These are phyloP conservation scores for Pleurotus djamor DNA, from an alignment of 768 basidiomycete genomes.

Conservation along the genomic window DNA sequence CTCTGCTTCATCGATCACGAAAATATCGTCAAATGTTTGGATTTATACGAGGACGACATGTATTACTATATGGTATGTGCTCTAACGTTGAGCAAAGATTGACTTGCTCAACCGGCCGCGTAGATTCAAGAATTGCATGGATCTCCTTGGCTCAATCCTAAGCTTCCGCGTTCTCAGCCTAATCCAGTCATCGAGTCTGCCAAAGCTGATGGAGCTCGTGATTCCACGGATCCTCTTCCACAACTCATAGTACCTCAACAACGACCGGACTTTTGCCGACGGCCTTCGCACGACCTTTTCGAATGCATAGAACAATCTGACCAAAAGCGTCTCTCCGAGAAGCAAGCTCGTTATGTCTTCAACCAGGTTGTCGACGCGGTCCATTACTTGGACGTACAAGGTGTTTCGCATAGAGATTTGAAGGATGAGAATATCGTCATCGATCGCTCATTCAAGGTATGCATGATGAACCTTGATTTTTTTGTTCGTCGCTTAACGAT, in stretches of 20 bases:
- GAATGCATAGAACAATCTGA: slow-evolving; percentile 92
- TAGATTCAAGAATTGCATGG: slow-evolving; percentile 94
- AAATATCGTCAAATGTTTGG: slow-evolving; percentile 81
- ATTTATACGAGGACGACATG: slow-evolving; percentile 77
- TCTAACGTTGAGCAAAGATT: background rate
- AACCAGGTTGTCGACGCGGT: slow-evolving; percentile 87
- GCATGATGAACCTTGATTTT: slow-evolving; percentile 6
- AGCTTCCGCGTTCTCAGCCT: slow-evolving; percentile 31
- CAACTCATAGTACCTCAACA: background rate
- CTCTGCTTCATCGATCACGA: slow-evolving; percentile 74
- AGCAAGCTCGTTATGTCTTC: slow-evolving; percentile 80
- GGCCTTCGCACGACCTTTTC: slow-evolving; percentile 89
- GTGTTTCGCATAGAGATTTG: slow-evolving; percentile 93
- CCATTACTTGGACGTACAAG: slow-evolving; percentile 73
- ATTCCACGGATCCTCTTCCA: slow-evolving; percentile 3
- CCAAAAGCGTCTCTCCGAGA: slow-evolving; percentile 76
- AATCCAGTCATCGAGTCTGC: background rate
- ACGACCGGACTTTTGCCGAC: slow-evolving; percentile 51
- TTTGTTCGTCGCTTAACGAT: background rate
- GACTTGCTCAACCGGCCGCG: slow-evolving; percentile 5
- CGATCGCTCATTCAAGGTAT: slow-evolving; percentile 68
- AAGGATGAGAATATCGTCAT: slow-evolving; percentile 96
- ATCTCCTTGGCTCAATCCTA: slow-evolving; percentile 75
- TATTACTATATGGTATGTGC: slow-evolving; percentile 84
- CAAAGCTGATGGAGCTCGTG: slow-evolving; percentile 14